Evolutionary conservation across 345 rosid genomes (phyloP).

Genomic region (Euphorbia lathyris): DNA sequence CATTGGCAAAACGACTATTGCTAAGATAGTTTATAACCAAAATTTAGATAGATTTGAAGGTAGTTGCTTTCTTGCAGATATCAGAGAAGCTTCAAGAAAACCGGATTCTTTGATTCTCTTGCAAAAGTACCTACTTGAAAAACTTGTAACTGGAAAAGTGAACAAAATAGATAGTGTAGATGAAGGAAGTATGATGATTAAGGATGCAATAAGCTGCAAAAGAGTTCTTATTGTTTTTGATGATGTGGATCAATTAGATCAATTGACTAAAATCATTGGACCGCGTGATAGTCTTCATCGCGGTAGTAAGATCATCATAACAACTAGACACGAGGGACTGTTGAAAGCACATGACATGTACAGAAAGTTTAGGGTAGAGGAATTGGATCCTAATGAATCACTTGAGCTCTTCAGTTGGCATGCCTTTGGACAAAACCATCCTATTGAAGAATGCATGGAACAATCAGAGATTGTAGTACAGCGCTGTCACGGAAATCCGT

Average conservation of each 20-base stretch:
- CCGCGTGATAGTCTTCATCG: neutral
- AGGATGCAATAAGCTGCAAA: constrained; percentile 15
- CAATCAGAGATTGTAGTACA: neutral
- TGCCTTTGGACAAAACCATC: constrained; percentile 16
- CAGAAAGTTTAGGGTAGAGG: constrained; percentile 8
- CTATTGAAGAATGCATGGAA: constrained; percentile 8
- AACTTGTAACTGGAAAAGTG: constrained; percentile 1
- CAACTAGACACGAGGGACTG: constrained; percentile 5
- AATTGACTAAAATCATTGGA: constrained; percentile 3
- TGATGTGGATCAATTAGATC: constrained; percentile 11
- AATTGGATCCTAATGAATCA: constrained; percentile 11
- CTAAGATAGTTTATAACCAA: constrained; percentile 21
- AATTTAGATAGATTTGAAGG: constrained; percentile 24
- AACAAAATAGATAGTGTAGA: constrained; percentile 1
- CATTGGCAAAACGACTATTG: constrained; percentile 21
- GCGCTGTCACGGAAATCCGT: constrained; percentile 12
- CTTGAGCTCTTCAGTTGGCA: constrained; percentile 23
- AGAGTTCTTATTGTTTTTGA: constrained; percentile 14
- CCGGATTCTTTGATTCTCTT: constrained; percentile 12
- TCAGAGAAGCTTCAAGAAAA: constrained; percentile 17
- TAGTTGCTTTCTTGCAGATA: constrained; percentile 27
- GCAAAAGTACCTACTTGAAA: constrained; percentile 28
- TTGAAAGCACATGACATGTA: neutral
- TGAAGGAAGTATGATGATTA: constrained; percentile 10
- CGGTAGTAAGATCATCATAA: constrained; percentile 15